A percentile compares a stretch with the other conserved stretches of the same genome.
Evolutionary conservation across 1,284 basidiomycete species (phyloP).

Genomic region (Ganoderma leucocontextum): DNA sequence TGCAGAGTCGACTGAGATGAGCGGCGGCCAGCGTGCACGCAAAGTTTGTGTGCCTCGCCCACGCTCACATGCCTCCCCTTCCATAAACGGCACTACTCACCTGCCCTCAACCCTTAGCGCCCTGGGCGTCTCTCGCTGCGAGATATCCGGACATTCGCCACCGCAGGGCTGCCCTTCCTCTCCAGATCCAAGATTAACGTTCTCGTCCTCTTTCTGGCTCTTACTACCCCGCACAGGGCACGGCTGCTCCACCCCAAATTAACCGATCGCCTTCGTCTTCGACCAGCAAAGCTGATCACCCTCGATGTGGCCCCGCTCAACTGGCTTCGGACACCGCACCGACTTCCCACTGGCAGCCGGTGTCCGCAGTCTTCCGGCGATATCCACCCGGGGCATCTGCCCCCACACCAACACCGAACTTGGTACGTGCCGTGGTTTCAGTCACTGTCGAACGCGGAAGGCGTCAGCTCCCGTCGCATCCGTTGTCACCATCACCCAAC

Average conservation of each 20-base stretch:
- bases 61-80: constrained; percentile 11
- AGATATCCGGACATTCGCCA: background rate
- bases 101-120: constrained; percentile 21
- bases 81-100: constrained; percentile 8
- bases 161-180: background rate
- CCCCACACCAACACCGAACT: background rate
- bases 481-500: background rate
- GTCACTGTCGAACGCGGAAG: too few relatives aligned
- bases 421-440: background rate
- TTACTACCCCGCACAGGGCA: background rate
- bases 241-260: constrained; percentile 1
- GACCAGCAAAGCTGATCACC: constrained; percentile 9
- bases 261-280: background rate
- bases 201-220: constrained; percentile 10
- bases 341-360: background rate
- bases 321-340: constrained; percentile 13
- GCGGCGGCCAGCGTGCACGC: background rate
- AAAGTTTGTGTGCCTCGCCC: constrained; percentile 3
- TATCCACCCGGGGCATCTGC: background rate
- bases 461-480: background rate
- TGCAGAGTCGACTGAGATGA: background rate
- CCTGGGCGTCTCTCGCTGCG: constrained; percentile 3
- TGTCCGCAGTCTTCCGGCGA: background rate
- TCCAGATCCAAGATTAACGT: constrained; percentile 22
- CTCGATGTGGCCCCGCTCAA: background rate